These are phyloP conservation scores for Cochlearia excelsa DNA, from an alignment of 345 rosid species.

Conservation along the genomic window DNA sequence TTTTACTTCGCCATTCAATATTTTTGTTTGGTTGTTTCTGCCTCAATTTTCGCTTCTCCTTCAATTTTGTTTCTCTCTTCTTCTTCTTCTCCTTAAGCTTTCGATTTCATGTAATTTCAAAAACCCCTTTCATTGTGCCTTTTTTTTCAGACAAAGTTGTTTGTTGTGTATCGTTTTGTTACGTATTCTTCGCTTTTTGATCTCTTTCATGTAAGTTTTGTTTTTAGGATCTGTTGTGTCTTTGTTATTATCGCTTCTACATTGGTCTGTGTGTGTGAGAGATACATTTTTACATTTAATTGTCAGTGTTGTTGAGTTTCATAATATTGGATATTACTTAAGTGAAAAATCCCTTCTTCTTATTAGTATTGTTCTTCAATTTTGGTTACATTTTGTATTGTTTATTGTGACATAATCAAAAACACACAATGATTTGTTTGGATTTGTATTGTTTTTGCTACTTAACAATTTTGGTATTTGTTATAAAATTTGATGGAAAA, in stretches of 20 bases:
- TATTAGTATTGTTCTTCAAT: not conserved
- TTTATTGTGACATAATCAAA: not conserved
- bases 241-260: slow-evolving; percentile 7
- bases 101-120: not conserved
- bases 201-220: no score
- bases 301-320: slow-evolving; percentile 3
- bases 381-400: slow-evolving; percentile 19
- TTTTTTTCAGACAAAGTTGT: not conserved
- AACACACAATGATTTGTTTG: not conserved
- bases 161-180: no score
- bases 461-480: not conserved
- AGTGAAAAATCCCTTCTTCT: slow-evolving; percentile 4
- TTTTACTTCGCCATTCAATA: slow-evolving; percentile 11
- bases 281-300: not conserved
- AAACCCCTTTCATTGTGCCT: not conserved
- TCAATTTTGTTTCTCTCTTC: not conserved
- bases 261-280: slow-evolving; percentile 1
- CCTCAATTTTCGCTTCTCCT: slow-evolving; percentile 18
- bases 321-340: slow-evolving; percentile 3
- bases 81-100: not conserved
- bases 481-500: no score
- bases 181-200: no score
- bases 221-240: no score
- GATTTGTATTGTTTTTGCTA: not conserved
- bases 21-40: not conserved